A percentile compares a stretch with the other conserved stretches of the same genome.
These are phyloP conservation scores for Turnera subulata DNA, from an alignment of 345 rosid species.

Conservation along the genomic window DNA sequence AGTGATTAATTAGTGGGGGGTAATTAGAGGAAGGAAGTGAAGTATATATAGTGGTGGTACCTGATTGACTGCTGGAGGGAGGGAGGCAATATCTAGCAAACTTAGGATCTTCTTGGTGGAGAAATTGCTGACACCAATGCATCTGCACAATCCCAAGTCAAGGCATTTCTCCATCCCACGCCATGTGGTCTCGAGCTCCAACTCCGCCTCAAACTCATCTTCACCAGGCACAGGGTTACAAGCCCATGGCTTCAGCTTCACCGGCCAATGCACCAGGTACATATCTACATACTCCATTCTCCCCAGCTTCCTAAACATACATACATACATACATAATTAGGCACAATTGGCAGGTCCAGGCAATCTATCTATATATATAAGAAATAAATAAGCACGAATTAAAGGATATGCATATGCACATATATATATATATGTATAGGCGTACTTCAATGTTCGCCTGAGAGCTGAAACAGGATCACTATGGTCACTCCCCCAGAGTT, in stretches of 20 bases:
- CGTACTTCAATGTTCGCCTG: conserved; percentile 50
- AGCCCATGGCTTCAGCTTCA: conserved; percentile 71
- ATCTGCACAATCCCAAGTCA: conserved; percentile 59
- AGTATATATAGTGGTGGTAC: conserved; percentile 13
- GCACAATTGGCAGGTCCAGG: background rate
- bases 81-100: conserved; percentile 57
- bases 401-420: no score
- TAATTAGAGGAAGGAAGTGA: no score
- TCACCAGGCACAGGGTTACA: conserved; percentile 48
- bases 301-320: conserved; percentile 51
- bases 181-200: conserved; percentile 77
- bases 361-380: no score
- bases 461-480: conserved; percentile 79
- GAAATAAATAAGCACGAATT: no score
- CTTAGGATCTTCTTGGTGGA: conserved; percentile 52
- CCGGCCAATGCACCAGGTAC: conserved; percentile 96
- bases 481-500: conserved; percentile 80
- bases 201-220: conserved; percentile 60
- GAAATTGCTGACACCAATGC: conserved; percentile 91
- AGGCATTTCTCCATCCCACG: conserved; percentile 76
- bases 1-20: no score
- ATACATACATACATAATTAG: no score
- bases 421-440: no score
- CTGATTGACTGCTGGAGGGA: conserved; percentile 75
- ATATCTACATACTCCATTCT: conserved; percentile 74